Percentiles rank a stretch among this genome's conserved stretches.
These are phyloP conservation scores for Rhododendron molle DNA, from an alignment of 148 eudicot species.

Conservation along the genomic window DNA sequence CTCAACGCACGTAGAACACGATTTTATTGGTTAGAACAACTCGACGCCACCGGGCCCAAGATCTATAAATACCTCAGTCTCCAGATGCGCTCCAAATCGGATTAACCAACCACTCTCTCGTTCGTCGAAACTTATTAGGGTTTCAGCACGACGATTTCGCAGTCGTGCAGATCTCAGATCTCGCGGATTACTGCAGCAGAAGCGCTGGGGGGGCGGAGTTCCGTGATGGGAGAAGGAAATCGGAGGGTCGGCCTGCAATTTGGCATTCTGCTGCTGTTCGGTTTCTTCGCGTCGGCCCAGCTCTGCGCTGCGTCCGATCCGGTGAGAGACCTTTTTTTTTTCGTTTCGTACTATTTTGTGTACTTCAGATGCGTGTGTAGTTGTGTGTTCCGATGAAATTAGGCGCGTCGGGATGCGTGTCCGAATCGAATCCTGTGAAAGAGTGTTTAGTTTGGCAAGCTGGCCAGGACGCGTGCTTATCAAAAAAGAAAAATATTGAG, in stretches of 20 bases:
- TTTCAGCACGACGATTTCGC: neutral
- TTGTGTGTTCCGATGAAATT: neutral
- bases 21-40: constrained; percentile 36
- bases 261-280: constrained; percentile 26
- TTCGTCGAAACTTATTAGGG: neutral
- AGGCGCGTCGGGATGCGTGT: neutral
- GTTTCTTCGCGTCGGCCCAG: constrained; percentile 33
- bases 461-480: no score
- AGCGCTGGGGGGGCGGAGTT: neutral
- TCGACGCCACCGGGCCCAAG: constrained; percentile 5
- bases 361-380: neutral
- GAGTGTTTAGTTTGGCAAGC: no score
- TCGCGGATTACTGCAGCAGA: neutral
- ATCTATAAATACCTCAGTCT: constrained; percentile 20
- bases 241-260: constrained; percentile 29
- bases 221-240: constrained; percentile 39
- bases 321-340: constrained; percentile 25
- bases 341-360: neutral
- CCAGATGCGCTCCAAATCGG: neutral
- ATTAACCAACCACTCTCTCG: neutral
- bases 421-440: no score
- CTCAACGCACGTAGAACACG: constrained; percentile 20
- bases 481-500: no score
- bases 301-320: constrained; percentile 53
- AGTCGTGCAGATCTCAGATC: neutral